phyloP scores from a whole-genome alignment of 1,284 basidiomycete species.

The Fomitopsis pinicola region DNA sequence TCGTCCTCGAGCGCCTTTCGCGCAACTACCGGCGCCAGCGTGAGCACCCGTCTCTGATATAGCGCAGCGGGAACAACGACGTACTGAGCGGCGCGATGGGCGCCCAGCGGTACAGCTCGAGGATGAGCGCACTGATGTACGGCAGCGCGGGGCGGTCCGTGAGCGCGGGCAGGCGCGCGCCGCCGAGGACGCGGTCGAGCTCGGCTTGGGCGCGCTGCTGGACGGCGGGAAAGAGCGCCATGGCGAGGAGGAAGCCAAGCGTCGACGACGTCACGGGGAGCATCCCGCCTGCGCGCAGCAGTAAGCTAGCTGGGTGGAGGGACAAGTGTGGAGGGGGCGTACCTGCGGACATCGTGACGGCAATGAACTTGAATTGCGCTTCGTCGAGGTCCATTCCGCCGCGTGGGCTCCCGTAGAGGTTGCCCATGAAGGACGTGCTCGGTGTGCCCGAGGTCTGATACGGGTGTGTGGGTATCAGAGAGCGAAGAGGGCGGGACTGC shows the following conservation, averaged over 20 bases:
- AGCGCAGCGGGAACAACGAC: not conserved
- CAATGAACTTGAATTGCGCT: conserved; percentile 18
- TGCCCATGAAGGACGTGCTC: conserved; percentile 20
- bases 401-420: conserved; percentile 11
- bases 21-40: conserved; percentile 10
- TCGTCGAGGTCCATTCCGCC: conserved; percentile 8
- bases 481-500: not conserved
- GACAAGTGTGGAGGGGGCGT: not conserved
- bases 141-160: conserved; percentile 25
- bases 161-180: conserved; percentile 25
- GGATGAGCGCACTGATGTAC: conserved; percentile 31
- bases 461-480: not conserved
- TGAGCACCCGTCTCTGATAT: no score
- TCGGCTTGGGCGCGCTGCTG: conserved; percentile 30
- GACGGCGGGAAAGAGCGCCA: conserved; percentile 29
- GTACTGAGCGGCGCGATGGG: conserved; percentile 14
- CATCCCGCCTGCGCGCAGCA: conserved; percentile 10
- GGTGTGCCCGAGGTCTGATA: not conserved
- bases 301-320: not conserved
- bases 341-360: conserved; percentile 24
- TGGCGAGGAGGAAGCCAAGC: conserved; percentile 23
- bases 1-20: conserved; percentile 24
- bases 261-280: conserved; percentile 13
- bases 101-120: conserved; percentile 25
- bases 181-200: conserved; percentile 26